Base-by-base conservation (phyloP, 2,329 filamentous ascomycete genomes). In the Xylariaceae sp. region DNA sequence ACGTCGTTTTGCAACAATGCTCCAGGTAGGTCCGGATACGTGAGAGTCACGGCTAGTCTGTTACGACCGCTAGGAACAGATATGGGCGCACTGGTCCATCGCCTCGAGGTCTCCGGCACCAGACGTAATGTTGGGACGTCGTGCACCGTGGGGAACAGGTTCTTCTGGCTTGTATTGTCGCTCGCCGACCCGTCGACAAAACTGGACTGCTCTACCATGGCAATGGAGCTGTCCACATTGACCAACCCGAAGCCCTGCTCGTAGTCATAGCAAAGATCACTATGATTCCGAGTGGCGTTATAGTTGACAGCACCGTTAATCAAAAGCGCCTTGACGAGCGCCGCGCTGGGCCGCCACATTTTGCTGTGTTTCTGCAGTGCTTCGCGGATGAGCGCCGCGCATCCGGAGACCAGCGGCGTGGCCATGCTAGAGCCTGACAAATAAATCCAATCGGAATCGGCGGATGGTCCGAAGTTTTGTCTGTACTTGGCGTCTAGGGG, bases 341-440 rank as follows among this genome's bases (percentile, higher is more conserved):
- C 22, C 14, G 42, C 42, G 12, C 19, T 45, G 22, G 42, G 42
- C 11, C 31, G 22, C 19, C 14, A 31, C 13, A 31, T n/a, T 11
- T 31, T 31, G 42, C 16, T 34, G 42, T 34, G 22, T 45, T 34
- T 34, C 10, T 31, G 42, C 13, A 45, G 42, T 17, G 19, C 22
- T 33, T 45, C 42, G 13, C 42, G 42, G 31, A 45, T 33, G 2
- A 31, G 19, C 10, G 42, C 42, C 17, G 19, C 22, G 42, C 42
- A 34, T 33, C 42, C 42, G 31, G 42, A 22, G 13, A 45, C 42
- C 14, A 45, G 42, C 9, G 42, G 42, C 17, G 42, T 45, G 5
- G 42, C 42, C 42, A 45, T 45, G 42, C 42, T 45, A 12, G 28
- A 31, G 17, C 42, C 42, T n/a, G 42, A 45, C 14, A 45, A n/a